These are phyloP conservation scores for Pseudogymnoascus sp. DNA, from an alignment of 2,329 filamentous ascomycete genomes.

Conservation along the genomic window DNA sequence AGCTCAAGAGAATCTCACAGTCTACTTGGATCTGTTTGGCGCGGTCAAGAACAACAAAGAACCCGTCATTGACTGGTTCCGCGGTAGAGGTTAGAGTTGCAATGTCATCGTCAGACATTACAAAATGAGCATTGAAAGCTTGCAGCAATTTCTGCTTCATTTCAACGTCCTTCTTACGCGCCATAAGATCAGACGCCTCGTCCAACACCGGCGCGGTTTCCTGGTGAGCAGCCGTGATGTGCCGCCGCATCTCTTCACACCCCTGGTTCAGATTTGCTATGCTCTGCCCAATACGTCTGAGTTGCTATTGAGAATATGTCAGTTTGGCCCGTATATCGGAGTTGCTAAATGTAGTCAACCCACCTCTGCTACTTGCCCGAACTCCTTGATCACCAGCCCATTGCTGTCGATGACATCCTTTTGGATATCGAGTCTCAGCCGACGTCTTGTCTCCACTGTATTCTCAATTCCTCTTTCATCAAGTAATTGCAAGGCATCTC, in stretches of 20 bases:
- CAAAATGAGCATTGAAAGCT: conserved; percentile 74
- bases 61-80: conserved; percentile 75
- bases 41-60: conserved; percentile 68
- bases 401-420: conserved; percentile 91
- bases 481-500: conserved; percentile 70
- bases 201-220: conserved; percentile 67
- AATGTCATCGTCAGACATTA: conserved; percentile 73
- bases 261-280: conserved; percentile 71
- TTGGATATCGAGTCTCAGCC: conserved; percentile 73
- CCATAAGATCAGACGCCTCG: conserved; percentile 66
- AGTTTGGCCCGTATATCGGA: conserved; percentile 17
- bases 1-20: conserved; percentile 79
- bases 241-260: conserved; percentile 70
- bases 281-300: conserved; percentile 71
- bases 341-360: conserved; percentile 22
- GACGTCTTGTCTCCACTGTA: conserved; percentile 67
- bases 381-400: conserved; percentile 79
- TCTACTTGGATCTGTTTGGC: conserved; percentile 84
- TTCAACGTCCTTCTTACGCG: conserved; percentile 65
- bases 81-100: conserved; percentile 66
- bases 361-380: conserved; percentile 82
- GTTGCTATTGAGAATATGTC: conserved; percentile 51
- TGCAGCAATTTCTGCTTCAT: conserved; percentile 69
- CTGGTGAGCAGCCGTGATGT: conserved; percentile 65
- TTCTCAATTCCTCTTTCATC: conserved; percentile 66